These are phyloP conservation scores for Linnemannia zychae DNA, from an alignment of 192 early-diverging fungal species.

Conservation along the genomic window DNA sequence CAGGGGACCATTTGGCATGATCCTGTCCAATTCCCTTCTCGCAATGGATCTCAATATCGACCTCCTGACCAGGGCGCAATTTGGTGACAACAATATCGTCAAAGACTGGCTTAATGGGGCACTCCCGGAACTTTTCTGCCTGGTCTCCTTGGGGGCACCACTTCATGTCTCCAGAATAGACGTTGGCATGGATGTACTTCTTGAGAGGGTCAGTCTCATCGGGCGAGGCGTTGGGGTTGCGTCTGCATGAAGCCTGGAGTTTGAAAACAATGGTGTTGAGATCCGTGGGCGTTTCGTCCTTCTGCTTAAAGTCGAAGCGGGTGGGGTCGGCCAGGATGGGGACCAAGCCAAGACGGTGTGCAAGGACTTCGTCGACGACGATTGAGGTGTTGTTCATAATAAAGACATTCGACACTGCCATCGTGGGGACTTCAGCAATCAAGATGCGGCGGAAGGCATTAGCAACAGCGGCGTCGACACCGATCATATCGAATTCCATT, in stretches of 20 bases:
- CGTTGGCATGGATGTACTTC: constrained; percentile 80
- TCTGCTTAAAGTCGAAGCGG: constrained; percentile 80
- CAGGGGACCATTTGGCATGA: constrained; percentile 98
- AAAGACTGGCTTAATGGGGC: constrained; percentile 83
- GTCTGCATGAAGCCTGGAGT: constrained; percentile 79
- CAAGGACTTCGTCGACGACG: constrained; percentile 93
- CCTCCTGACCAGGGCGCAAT: constrained; percentile 90
- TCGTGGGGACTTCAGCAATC: constrained; percentile 97
- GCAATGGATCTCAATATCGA: constrained; percentile 89
- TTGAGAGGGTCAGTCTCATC: constrained; percentile 81
- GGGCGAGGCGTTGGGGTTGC: constrained; percentile 68
- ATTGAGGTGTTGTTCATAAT: constrained; percentile 92
- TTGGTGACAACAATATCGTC: constrained; percentile 96
- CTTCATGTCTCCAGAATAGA: constrained; percentile 79
- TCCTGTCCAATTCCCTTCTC: constrained; percentile 95
- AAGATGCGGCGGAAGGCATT: constrained; percentile 94
- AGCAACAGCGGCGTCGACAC: constrained; percentile 92
- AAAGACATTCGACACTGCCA: constrained; percentile 97
- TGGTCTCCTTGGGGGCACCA: constrained; percentile 97
- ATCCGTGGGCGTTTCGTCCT: constrained; percentile 88
- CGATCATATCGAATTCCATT: constrained; percentile 97
- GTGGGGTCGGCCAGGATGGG: constrained; percentile 91
- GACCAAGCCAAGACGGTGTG: constrained; percentile 92
- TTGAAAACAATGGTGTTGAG: constrained; percentile 94
- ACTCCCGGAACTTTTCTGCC: constrained; percentile 72